Evolutionary conservation across 176 grass and related monocot genomes (phyloP).

Genomic region (Carex myosuroides): DNA sequence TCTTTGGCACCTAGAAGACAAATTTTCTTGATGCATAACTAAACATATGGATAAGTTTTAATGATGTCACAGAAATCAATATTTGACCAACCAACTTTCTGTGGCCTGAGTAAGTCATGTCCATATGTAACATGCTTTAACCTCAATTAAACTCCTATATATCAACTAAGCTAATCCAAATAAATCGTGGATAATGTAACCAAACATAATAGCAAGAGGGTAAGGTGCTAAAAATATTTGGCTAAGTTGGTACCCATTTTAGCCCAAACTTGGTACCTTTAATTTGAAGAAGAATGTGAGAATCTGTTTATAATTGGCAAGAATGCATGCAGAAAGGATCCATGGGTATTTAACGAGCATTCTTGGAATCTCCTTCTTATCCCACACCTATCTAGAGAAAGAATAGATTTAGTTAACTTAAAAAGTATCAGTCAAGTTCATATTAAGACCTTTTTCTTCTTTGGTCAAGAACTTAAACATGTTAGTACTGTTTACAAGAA

Average conservation of each 20-base stretch:
- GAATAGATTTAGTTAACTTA: slow-evolving; percentile 21
- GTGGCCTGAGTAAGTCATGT: neutral
- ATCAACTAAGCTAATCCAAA: neutral
- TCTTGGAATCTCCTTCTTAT: slow-evolving; percentile 36
- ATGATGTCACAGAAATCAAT: neutral
- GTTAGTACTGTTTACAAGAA: neutral
- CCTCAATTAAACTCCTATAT: neutral
- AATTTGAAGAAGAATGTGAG: slow-evolving; percentile 49
- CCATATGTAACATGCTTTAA: neutral
- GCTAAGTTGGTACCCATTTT: neutral
- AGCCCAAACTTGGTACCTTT: slow-evolving; percentile 33
- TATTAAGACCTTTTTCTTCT: neutral
- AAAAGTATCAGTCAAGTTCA: neutral
- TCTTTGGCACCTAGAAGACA: slow-evolving; percentile 51
- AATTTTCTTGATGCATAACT: neutral
- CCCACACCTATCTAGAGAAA: slow-evolving; percentile 60
- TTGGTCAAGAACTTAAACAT: neutral
- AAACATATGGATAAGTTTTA: neutral
- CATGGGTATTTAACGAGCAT: slow-evolving; percentile 86
- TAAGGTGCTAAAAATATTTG: neutral
- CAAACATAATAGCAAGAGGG: neutral
- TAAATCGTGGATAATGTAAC: neutral
- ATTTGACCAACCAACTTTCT: neutral
- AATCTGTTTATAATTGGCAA: slow-evolving; percentile 56
- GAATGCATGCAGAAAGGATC: slow-evolving; percentile 78